These are phyloP conservation scores for Sarocladiaceae sp. DNA, from an alignment of 2,329 filamentous ascomycete species.

Conservation along the genomic window DNA sequence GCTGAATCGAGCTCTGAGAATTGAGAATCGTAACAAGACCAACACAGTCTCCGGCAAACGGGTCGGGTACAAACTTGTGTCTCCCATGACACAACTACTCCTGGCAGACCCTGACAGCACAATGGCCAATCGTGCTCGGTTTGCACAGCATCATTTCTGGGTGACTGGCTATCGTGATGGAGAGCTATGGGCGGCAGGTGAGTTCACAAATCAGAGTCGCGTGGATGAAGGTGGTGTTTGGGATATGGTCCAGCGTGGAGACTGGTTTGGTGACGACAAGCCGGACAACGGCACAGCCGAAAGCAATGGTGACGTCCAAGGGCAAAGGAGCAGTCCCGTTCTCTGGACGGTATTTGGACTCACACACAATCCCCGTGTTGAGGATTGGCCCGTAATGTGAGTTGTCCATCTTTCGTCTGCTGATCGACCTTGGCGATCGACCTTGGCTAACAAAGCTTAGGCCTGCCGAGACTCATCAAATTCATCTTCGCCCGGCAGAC, in stretches of 20 bases:
- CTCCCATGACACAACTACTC: conserved; percentile 40
- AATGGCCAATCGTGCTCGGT: conserved; percentile 38
- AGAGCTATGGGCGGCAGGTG: conserved; percentile 46
- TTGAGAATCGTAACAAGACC: conserved; percentile 40
- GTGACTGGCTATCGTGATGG: conserved; percentile 45
- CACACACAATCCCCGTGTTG: conserved; percentile 43
- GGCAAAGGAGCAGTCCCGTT: conserved; percentile 27
- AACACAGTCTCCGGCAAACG: conserved; percentile 46
- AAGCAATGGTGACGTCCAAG: conserved; percentile 8
- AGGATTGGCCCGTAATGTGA: conserved; percentile 50
- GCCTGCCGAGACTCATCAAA: conserved; percentile 44
- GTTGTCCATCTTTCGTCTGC: conserved; percentile 16
- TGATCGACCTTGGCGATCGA: no score
- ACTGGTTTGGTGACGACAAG: conserved; percentile 36
- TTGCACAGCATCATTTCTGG: conserved; percentile 43
- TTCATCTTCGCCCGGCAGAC: conserved; percentile 40
- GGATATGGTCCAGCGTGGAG: conserved; percentile 41
- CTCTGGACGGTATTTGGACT: conserved; percentile 46
- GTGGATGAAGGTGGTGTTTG: conserved; percentile 38
- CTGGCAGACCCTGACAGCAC: conserved; percentile 40
- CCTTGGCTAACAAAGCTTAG: conserved; percentile 24
- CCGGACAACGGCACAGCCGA: neutral
- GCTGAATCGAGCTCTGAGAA: conserved; percentile 45
- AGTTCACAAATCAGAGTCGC: conserved; percentile 46
- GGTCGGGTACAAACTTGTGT: conserved; percentile 45